Percentiles rank a stretch among this genome's conserved stretches.
Evolutionary conservation across 768 basidiomycete genomes (phyloP).

Genomic region (Lepiota subincarnata): DNA sequence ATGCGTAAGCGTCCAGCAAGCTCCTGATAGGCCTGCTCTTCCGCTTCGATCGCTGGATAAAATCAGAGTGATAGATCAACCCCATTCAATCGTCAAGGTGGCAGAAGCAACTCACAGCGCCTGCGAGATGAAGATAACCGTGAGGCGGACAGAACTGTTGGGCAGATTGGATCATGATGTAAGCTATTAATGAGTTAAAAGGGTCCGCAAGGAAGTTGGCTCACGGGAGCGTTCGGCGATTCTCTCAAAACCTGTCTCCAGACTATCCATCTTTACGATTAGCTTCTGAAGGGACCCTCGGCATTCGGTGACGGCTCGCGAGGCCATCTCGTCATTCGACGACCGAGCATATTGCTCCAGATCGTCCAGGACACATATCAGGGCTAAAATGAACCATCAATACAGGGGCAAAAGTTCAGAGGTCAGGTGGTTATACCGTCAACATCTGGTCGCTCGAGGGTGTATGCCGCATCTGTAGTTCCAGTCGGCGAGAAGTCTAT

Average conservation of each 20-base stretch:
- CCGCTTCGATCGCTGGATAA: slow-evolving; percentile 61
- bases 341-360: slow-evolving; percentile 53
- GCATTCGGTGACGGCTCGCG: slow-evolving; percentile 59
- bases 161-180: slow-evolving; percentile 9
- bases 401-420: slow-evolving; percentile 5
- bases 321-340: slow-evolving; percentile 40
- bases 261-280: slow-evolving; percentile 70
- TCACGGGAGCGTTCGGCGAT: slow-evolving; percentile 81
- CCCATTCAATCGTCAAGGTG: background rate
- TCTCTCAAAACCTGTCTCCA: slow-evolving; percentile 79
- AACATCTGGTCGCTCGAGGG: slow-evolving; percentile 68
- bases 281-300: slow-evolving; percentile 63
- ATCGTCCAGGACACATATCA: slow-evolving; percentile 61
- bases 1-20: slow-evolving; percentile 63
- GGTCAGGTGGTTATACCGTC: slow-evolving; percentile 47
- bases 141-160: slow-evolving; percentile 71
- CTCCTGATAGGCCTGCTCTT: slow-evolving; percentile 71
- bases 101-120: slow-evolving; percentile 52
- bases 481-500: slow-evolving; percentile 79
- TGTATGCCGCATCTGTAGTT: slow-evolving; percentile 56
- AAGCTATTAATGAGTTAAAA: slow-evolving; percentile 5
- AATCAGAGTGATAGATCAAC: slow-evolving; percentile 8
- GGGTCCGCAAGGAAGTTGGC: slow-evolving; percentile 24
- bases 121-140: slow-evolving; percentile 63
- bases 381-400: slow-evolving; percentile 33